Base-by-base conservation (phyloP, 179 eudicot species). In the Camellia oleifera region DNA sequence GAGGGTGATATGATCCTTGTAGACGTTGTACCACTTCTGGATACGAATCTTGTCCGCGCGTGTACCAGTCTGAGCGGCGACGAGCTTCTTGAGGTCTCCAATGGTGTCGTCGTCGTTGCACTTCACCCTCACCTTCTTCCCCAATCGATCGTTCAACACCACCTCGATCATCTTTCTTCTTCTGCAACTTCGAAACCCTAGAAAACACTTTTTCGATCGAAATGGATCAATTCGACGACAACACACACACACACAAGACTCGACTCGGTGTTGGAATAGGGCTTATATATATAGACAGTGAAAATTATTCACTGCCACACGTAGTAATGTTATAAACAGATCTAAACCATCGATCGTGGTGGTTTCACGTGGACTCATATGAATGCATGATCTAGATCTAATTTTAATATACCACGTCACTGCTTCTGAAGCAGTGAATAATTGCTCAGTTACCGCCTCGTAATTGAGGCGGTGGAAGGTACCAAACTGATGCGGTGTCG, bases 101-200 rank as follows among this genome's bases (percentile, higher is more conserved):
- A 95, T 93, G 50, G 97, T 95, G 87, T 95, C 97, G 74, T 95
- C 98, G 15, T 88, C 91, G 94, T 95, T 95, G 92, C 98, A 95
- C 92, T 95, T 95, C 69, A 95, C 98, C 0, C 97, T 53, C 1
- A 93, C 97, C 89, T 95, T 95, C 93, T 95, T 95, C 80, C 98
- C 98, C 77, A 95, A 78, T 1, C 97, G 87, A 60, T 95, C 98
- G 91, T 95, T 95, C 87, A 95, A 66, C 90, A 94, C 98, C 81
- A 92, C 97, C 91, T 94, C 98, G 20, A 94, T 92, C 98, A 95
- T 93, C 86, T 85, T 32, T 91, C 62, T 68, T 40, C 17, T 64
- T 70, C 73, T 54, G 32, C 54, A 2, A 10, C 74, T 45, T 12
- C 65, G 50, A 40, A 74, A 74, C 77, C 77, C 77, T 74, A 74